Percentiles rank a stretch among this genome's conserved stretches.
These are phyloP conservation scores for Diospyros kaki DNA, from an alignment of 148 eudicot species.

Conservation along the genomic window DNA sequence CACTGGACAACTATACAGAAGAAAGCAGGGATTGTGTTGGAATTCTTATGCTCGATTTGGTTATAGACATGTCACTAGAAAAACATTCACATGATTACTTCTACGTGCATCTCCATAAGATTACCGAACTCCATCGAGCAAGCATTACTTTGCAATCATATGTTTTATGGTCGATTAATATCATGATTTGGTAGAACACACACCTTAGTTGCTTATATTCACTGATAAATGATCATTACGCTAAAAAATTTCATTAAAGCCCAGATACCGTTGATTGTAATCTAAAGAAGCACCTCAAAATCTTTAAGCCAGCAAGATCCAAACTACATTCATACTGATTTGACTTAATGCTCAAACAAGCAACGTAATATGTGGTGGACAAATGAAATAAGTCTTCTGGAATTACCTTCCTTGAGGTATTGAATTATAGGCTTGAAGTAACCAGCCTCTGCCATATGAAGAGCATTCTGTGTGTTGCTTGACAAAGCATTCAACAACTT, in stretches of 20 bases:
- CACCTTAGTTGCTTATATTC: background rate
- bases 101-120: no score
- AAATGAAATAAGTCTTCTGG: background rate
- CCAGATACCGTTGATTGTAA: background rate
- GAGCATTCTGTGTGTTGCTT: constrained; percentile 80
- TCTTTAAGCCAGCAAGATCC: background rate
- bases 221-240: no score
- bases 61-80: no score
- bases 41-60: no score
- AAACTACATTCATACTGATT: no score
- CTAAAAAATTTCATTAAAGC: background rate
- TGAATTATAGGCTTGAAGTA: constrained; percentile 75
- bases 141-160: background rate
- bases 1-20: no score
- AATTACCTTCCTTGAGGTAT: constrained; percentile 73
- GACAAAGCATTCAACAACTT: constrained; percentile 58
- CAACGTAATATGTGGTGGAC: background rate
- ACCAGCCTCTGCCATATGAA: constrained; percentile 95
- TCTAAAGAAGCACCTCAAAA: constrained; percentile 1
- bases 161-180: background rate
- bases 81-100: no score
- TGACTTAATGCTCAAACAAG: background rate
- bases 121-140: no score
- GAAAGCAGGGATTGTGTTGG: no score
- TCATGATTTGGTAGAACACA: background rate